phyloP scores from a whole-genome alignment of 495 filamentous ascomycete species.

The Xylaria intraflava region DNA sequence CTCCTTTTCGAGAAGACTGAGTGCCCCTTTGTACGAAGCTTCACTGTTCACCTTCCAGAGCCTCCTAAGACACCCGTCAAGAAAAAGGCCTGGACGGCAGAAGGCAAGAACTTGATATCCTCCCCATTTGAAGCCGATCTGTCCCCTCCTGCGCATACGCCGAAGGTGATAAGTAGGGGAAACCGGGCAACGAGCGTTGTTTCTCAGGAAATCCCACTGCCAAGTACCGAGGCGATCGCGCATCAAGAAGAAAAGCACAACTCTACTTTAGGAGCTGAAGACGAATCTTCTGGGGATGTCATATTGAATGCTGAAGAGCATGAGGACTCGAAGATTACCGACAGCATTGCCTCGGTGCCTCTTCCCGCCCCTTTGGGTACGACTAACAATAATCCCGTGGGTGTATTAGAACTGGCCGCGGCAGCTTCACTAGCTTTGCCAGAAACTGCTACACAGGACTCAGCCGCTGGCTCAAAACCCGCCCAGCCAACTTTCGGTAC shows the following conservation, averaged over 20 bases:
- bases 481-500: not conserved
- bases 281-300: not conserved
- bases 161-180: slow-evolving; percentile 12
- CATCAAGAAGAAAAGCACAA: not conserved
- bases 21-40: slow-evolving; percentile 75
- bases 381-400: not conserved
- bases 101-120: slow-evolving; percentile 37
- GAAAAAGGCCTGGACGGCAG: slow-evolving; percentile 64
- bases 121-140: slow-evolving; percentile 15
- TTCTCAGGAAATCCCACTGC: not conserved
- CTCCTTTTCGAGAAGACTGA: slow-evolving; percentile 80
- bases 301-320: not conserved
- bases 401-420: not conserved
- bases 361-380: not conserved
- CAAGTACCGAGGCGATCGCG: not conserved
- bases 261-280: not conserved
- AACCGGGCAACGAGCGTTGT: slow-evolving; percentile 9
- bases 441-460: not conserved
- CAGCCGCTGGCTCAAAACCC: not conserved
- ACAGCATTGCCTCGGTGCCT: not conserved
- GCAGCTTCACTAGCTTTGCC: not conserved
- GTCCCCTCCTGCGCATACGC: slow-evolving; percentile 7
- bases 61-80: slow-evolving; percentile 56
- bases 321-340: not conserved
- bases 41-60: slow-evolving; percentile 69